Base-by-base conservation (phyloP, 805 yeast genomes). In the Metschnikowia continentalis region DNA sequence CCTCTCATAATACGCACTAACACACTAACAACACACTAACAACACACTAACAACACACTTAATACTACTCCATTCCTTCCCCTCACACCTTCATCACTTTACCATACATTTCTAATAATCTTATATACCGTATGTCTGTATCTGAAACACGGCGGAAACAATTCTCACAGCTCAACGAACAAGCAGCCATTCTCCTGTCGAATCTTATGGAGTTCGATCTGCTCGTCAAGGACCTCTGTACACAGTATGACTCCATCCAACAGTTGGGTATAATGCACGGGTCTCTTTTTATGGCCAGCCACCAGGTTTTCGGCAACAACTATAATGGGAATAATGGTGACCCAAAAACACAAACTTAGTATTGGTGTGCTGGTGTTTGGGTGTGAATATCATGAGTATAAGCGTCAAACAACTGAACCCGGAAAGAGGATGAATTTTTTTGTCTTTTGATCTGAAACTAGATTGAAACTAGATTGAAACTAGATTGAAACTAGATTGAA, bases 221-320 rank as follows among this genome's bases (percentile, higher is more conserved):
- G 49, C 63, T 81, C 51, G 61, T 83, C 32, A 68, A 71, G 37
- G 77, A 77, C 8, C 79, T 86, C 3, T 66, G 77, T 7, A 70
- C 72, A 20, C 88, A 83, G 57, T 81, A 77, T 36, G 72, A 76
- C 51, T 68, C 74, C 22, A 79, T 83, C 33, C 75, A 79, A 57
- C 70, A 73, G 50, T 63, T 83, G 37, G 88, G 86, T 3, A 71
- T 79, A 44, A 68, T 79, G 59, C 87, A 82, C 53, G 85, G 84
- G 2, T 67, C 80, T 11, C 64, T 82, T 53, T 71, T 72, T 51
- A 71, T 71, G 75, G 77, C 77, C 11, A 66, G 74, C 54, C 72
- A 71, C 55, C 62, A 68, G 4, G 76, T 72, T 17, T 72, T 71
- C 55, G 77, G 70, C 35, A 65, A 63, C 47, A 51, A 49, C 37